These are phyloP conservation scores for Dothistroma pini DNA, from an alignment of 2,329 filamentous ascomycete species.

Conservation along the genomic window DNA sequence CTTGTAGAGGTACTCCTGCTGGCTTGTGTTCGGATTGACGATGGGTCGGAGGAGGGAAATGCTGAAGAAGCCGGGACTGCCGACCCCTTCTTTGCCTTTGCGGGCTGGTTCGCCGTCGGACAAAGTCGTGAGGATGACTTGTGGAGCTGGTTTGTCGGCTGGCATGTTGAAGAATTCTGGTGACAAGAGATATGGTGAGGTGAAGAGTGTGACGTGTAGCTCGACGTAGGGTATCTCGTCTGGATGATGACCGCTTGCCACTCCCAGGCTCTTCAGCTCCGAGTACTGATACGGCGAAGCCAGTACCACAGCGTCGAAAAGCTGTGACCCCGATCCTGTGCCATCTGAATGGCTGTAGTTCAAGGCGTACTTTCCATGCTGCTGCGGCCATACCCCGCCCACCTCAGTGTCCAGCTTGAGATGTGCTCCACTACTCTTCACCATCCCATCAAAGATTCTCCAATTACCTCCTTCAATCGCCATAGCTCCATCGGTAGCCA, in stretches of 20 bases:
- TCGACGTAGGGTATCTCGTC: conserved; percentile 80
- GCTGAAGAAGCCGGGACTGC: conserved; percentile 77
- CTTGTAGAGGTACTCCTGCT: conserved; percentile 59
- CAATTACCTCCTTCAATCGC: conserved; percentile 83
- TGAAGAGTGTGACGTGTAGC: conserved; percentile 85
- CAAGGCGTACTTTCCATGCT: conserved; percentile 44
- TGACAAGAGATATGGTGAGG: conserved; percentile 70
- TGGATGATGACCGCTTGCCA: conserved; percentile 53
- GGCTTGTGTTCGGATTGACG: conserved; percentile 46
- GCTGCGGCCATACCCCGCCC: conserved; percentile 48
- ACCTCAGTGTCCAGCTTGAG: conserved; percentile 67
- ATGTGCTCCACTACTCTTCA: conserved; percentile 59
- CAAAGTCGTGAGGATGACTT: conserved; percentile 78
- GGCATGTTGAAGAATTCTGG: conserved; percentile 68
- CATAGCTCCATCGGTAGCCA: conserved; percentile 82
- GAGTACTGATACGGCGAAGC: conserved; percentile 82
- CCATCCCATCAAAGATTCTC: conserved; percentile 86
- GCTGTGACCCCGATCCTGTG: conserved; percentile 3
- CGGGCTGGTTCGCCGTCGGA: conserved; percentile 53
- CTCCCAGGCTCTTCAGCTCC: conserved; percentile 49
- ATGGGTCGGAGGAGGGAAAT: conserved; percentile 69
- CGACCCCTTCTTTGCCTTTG: conserved; percentile 55
- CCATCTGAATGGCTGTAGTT: conserved; percentile 31
- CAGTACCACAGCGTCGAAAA: conserved; percentile 63
- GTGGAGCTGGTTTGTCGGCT: conserved; percentile 58